These are phyloP conservation scores for Boletus barrowsii DNA, from an alignment of 768 basidiomycete genomes.

Conservation along the genomic window DNA sequence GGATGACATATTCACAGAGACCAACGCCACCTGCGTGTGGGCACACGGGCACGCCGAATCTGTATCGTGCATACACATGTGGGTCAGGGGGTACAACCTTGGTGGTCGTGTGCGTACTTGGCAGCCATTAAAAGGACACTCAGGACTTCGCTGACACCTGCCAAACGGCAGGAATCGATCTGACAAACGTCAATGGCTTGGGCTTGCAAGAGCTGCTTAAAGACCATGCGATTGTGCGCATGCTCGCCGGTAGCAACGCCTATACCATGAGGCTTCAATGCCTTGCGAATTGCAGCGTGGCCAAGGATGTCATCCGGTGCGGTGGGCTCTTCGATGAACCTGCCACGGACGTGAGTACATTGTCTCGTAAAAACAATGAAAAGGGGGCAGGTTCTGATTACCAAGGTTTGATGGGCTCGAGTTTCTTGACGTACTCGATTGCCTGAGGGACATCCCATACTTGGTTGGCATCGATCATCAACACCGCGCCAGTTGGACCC, in stretches of 20 bases:
- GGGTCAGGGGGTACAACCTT: neutral
- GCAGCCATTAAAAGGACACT: constrained; percentile 90
- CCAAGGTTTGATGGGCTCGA: constrained; percentile 86
- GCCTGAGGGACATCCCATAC: constrained; percentile 94
- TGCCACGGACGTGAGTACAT: constrained; percentile 22
- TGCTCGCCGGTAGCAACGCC: constrained; percentile 97
- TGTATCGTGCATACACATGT: constrained; percentile 25
- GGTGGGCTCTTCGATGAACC: constrained; percentile 98
- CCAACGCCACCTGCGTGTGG: constrained; percentile 97
- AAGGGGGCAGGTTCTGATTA: constrained; percentile 26
- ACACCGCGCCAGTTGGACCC: constrained; percentile 87
- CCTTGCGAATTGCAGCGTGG: constrained; percentile 81
- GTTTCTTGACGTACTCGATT: constrained; percentile 82
- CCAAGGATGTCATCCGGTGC: constrained; percentile 94
- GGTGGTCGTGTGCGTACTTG: constrained; percentile 49
- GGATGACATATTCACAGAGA: constrained; percentile 90
- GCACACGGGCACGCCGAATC: constrained; percentile 87
- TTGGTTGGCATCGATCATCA: constrained; percentile 98
- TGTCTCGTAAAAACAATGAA: neutral
- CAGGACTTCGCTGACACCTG: constrained; percentile 93
- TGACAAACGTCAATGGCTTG: constrained; percentile 94
- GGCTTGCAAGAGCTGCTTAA: constrained; percentile 93
- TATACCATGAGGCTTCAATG: constrained; percentile 77
- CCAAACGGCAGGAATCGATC: constrained; percentile 91
- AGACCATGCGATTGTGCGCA: constrained; percentile 93